Percentiles rank a stretch among this genome's conserved stretches.
Conservation (phyloP, 2,329 filamentous ascomycete genomes). For the Pyricularia sp. region DNA sequence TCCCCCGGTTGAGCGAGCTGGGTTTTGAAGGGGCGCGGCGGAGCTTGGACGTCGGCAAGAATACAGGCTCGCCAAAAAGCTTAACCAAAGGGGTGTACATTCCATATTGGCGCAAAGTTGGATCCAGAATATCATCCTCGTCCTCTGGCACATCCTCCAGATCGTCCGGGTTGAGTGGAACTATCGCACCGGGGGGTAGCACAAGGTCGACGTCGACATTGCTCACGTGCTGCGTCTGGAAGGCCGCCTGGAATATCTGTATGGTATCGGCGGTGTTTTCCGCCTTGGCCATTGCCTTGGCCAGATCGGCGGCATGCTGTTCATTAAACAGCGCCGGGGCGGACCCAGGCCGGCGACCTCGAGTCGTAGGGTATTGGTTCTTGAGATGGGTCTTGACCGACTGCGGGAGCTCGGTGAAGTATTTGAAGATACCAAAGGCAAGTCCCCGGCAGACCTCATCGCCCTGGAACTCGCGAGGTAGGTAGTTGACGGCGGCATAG, state of each 20-base stretch:
- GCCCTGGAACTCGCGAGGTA: conserved; percentile 90
- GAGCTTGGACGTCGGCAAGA: conserved; percentile 76
- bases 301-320: conserved; percentile 85
- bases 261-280: conserved; percentile 66
- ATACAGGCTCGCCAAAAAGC: conserved; percentile 73
- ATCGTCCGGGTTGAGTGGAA: conserved; percentile 51
- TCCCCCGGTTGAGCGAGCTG: conserved; percentile 67
- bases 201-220: conserved; percentile 86
- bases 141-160: conserved; percentile 50
- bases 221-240: conserved; percentile 72
- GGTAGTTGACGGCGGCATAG: conserved; percentile 80
- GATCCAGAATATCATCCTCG: conserved; percentile 58
- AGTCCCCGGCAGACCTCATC: conserved; percentile 87
- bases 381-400: conserved; percentile 64
- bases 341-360: conserved; percentile 51
- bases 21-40: conserved; percentile 82
- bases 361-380: conserved; percentile 41
- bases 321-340: conserved; percentile 71
- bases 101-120: conserved; percentile 61
- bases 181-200: conserved; percentile 67
- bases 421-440: conserved; percentile 88
- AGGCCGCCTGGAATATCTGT: conserved; percentile 61
- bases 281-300: conserved; percentile 72
- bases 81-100: conserved; percentile 68
- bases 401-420: conserved; percentile 79